These are phyloP conservation scores for Vicia sativa DNA, from an alignment of 306 rosid genomes.

Conservation along the genomic window DNA sequence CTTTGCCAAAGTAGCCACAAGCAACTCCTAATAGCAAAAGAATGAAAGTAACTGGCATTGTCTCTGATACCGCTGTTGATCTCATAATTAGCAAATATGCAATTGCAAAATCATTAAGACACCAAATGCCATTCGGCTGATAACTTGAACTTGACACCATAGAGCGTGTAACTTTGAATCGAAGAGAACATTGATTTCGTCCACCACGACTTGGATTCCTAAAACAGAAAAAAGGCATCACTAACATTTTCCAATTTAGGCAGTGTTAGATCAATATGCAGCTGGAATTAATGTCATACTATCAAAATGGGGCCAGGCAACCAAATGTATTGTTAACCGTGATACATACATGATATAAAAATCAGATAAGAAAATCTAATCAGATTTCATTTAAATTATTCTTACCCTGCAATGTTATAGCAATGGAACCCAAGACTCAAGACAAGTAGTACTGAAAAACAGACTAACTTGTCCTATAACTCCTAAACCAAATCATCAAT, in stretches of 20 bases:
- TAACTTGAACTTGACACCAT: conserved; percentile 68
- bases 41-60: conserved; percentile 75
- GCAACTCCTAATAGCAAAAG: conserved; percentile 65
- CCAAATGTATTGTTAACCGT: conserved; percentile 7
- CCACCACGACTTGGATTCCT: conserved; percentile 79
- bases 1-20: conserved; percentile 81
- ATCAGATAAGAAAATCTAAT: conserved; percentile 11
- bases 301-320: background rate
- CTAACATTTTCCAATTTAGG: conserved; percentile 5
- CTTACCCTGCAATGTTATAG: conserved; percentile 18
- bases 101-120: conserved; percentile 59
- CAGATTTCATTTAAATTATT: conserved; percentile 6
- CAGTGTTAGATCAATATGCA: conserved; percentile 12
- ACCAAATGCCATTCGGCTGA: conserved; percentile 70
- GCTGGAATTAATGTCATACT: conserved; percentile 4
- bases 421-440: background rate
- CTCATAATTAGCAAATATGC: conserved; percentile 64
- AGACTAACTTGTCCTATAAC: background rate
- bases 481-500: conserved; percentile 4
- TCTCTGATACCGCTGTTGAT: conserved; percentile 51
- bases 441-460: background rate
- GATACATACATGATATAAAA: background rate
- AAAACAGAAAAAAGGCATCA: conserved; percentile 18
- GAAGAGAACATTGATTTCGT: conserved; percentile 54
- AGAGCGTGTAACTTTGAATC: conserved; percentile 50